Evolutionary conservation across 768 basidiomycete species (phyloP), one percentile per base, ranked within the genome.

Genomic region (Tylopilus subfusipes): DNA sequence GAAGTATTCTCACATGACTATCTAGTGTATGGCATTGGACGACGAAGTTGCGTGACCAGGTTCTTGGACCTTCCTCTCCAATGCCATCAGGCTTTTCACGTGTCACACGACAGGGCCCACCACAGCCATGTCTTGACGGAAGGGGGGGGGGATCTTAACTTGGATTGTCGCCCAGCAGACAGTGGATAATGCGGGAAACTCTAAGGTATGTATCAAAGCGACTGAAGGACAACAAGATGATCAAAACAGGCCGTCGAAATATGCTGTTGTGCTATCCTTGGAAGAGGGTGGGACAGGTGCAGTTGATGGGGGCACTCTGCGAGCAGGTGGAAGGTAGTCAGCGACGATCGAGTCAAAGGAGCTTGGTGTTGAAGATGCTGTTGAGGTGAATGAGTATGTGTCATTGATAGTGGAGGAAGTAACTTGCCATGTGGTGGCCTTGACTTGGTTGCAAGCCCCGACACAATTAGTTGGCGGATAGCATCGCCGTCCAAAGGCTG

Each of bases 271-370:
- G 50, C 58, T 67, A 66, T 61, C 52, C 58, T 67, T 71, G 18
- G 63, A 49, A 30, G 52, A 33, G n/a, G 49, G 50, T 46, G 44
- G 58, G 36, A 42, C 18, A 7, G 42, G 39, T 25, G 48, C 19
- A 45, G 43, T 34, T 16, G 60, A 38, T 40, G 49, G 18, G 21
- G 61, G 42, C 14, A 66, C 51, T 50, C 70, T 63, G 9, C 60
- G 63, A 6, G 72, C 22, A 11, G 73, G 58, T 19, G 83, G 84
- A 22, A 84, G 72, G 65, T 92, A 92, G 68, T 90, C 90, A 2
- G 82, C 81, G 46, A 91, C 76, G 48, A 93, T 70, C 7, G 87
- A 84, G 65, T 91, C 85, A 60, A 92, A 91, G 53, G 84, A 81
- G 0, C 73, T 66, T 13, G 72, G 68, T n/a, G 74, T 64, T 54